These are phyloP conservation scores for Hemileccinum impolitum DNA, from an alignment of 768 basidiomycete species.

Conservation along the genomic window DNA sequence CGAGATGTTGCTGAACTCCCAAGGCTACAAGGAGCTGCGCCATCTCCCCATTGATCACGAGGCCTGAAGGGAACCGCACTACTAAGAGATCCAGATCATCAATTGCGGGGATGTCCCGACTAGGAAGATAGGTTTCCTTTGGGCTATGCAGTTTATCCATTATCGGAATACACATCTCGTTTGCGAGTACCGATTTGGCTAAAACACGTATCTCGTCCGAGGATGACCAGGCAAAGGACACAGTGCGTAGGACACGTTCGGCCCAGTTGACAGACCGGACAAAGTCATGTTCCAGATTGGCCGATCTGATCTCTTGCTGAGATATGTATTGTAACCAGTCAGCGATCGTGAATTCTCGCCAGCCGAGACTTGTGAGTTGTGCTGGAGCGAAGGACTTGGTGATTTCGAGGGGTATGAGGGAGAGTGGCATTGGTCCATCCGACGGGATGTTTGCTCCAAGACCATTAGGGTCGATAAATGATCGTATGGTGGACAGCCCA, in stretches of 20 bases:
- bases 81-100: not conserved
- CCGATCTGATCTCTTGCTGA: conserved; percentile 38
- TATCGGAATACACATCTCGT: conserved; percentile 43
- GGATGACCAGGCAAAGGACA: conserved; percentile 70
- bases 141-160: not conserved
- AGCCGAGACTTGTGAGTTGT: conserved; percentile 61
- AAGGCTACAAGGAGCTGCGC: not conserved
- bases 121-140: not conserved
- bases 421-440: conserved; percentile 74
- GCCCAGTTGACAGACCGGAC: conserved; percentile 65
- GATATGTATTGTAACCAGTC: conserved; percentile 72
- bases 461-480: conserved; percentile 61
- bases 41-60: not conserved
- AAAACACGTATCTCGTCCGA: conserved; percentile 38
- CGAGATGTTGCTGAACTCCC: not conserved
- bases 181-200: conserved; percentile 37
- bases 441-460: conserved; percentile 54
- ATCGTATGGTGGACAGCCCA: conserved; percentile 60
- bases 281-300: conserved; percentile 54
- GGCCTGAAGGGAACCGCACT: not conserved
- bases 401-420: conserved; percentile 66
- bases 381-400: conserved; percentile 54
- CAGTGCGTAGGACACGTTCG: conserved; percentile 63
- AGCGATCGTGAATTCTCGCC: conserved; percentile 69
- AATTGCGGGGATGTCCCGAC: not conserved